Percentiles rank a stretch among this genome's conserved stretches.
Evolutionary conservation across 305 asterid genomes (phyloP).

Genomic region (Ajuga reptans): DNA sequence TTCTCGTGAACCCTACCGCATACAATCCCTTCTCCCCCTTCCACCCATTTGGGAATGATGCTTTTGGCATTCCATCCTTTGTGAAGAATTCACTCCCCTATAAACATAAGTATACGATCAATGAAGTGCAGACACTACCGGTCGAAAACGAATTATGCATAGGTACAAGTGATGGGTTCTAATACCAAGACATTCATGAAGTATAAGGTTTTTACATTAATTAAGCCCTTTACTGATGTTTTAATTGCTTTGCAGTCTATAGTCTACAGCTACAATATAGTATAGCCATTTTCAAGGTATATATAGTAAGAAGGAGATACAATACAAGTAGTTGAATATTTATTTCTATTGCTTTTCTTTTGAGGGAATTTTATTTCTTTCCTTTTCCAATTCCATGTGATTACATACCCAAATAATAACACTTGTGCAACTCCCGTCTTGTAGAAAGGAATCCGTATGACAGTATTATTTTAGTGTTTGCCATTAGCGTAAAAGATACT

Average conservation of each 20-base stretch:
- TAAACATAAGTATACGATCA: background rate
- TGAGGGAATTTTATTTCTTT: no score
- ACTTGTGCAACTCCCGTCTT: no score
- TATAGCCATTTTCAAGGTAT: conserved; percentile 18
- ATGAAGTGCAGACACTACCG: no score
- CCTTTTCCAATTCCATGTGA: no score
- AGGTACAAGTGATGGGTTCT: background rate
- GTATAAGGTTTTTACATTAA: background rate
- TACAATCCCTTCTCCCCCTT: conserved; percentile 80
- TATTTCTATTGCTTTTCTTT: background rate
- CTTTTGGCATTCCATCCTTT: conserved; percentile 74
- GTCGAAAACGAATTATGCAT: no score
- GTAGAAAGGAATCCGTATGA: no score
- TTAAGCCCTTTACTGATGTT: background rate
- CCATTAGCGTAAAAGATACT: no score
- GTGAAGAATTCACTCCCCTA: conserved; percentile 72
- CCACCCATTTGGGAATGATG: conserved; percentile 86
- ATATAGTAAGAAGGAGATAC: conserved; percentile 15
- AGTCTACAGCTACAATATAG: background rate
- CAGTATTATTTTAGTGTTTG: no score
- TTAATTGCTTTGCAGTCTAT: conserved; percentile 16
- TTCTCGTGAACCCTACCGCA: conserved; percentile 80
- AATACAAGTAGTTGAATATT: conserved; percentile 14
- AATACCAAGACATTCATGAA: background rate
- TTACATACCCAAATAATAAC: no score